Conservation (phyloP, 495 filamentous ascomycete species). For the Apiosordaria backusii region DNA sequence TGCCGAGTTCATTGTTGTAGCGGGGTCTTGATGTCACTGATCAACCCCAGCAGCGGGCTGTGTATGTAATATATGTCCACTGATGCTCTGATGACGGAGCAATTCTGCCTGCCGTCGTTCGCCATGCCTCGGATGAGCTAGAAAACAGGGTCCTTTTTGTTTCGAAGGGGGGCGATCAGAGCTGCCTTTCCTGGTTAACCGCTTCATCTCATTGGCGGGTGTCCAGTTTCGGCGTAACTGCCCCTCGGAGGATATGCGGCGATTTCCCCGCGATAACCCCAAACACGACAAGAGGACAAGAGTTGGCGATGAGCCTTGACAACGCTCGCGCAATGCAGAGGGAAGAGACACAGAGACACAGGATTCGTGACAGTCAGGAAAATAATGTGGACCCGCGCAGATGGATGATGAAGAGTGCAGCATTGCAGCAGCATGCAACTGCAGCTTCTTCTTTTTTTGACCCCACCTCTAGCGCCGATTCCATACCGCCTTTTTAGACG, state of each 20-base stretch:
- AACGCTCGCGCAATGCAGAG: no score
- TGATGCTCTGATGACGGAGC: neutral
- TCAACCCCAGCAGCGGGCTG: conserved; percentile 6
- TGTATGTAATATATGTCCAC: neutral
- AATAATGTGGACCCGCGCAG: conserved; percentile 17
- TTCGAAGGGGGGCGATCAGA: neutral
- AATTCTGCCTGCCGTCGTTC: neutral
- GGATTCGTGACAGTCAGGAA: conserved; percentile 9
- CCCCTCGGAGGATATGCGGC: neutral
- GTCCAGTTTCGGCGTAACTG: neutral
- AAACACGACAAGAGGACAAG: neutral
- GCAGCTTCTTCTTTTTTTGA: conserved; percentile 3
- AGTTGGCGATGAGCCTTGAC: neutral
- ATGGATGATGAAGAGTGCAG: conserved; percentile 2
- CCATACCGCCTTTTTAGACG: conserved; percentile 32
- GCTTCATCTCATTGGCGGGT: neutral
- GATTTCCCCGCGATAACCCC: neutral
- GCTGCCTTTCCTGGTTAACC: neutral
- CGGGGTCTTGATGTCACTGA: conserved; percentile 26
- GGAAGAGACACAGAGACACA: no score
- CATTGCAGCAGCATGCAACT: conserved; percentile 9
- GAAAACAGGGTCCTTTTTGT: neutral
- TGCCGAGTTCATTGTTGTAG: conserved; percentile 2
- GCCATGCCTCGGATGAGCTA: neutral
- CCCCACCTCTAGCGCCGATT: conserved; percentile 17